A percentile compares a stretch with the other conserved stretches of the same genome.
These are phyloP conservation scores for Talaromyces nanjingensis DNA, from an alignment of 495 filamentous ascomycete species.

Conservation along the genomic window DNA sequence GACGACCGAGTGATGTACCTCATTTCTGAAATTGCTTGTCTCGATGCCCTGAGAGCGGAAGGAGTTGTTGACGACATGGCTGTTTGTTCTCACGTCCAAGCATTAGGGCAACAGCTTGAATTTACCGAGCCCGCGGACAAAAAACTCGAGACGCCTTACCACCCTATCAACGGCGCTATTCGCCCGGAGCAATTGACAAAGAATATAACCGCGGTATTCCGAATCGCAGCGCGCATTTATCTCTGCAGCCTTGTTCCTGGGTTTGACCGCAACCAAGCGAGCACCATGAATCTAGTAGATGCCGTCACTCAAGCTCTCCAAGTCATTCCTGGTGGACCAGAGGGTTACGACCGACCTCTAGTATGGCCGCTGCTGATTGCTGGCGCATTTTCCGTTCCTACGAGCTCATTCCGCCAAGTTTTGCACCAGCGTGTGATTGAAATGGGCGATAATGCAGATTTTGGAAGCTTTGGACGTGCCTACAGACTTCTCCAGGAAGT, in stretches of 20 bases:
- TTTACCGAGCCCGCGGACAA: slow-evolving; percentile 59
- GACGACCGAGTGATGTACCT: slow-evolving; percentile 97
- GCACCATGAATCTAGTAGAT: slow-evolving; percentile 65
- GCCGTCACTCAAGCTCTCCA: slow-evolving; percentile 64
- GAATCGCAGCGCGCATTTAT: slow-evolving; percentile 88
- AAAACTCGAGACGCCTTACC: slow-evolving; percentile 45
- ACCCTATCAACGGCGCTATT: slow-evolving; percentile 59
- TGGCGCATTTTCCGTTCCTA: slow-evolving; percentile 62
- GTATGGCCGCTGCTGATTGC: slow-evolving; percentile 89
- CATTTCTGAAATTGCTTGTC: slow-evolving; percentile 93
- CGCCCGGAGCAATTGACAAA: slow-evolving; percentile 72
- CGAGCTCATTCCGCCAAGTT: slow-evolving; percentile 66
- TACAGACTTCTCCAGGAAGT: slow-evolving; percentile 70
- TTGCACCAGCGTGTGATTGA: slow-evolving; percentile 63
- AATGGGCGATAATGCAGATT: slow-evolving; percentile 66
- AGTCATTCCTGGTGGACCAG: slow-evolving; percentile 70
- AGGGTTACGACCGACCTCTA: slow-evolving; percentile 83
- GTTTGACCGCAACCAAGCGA: slow-evolving; percentile 62
- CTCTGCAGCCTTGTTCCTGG: slow-evolving; percentile 89
- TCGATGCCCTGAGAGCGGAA: slow-evolving; percentile 79
- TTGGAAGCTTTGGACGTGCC: slow-evolving; percentile 84
- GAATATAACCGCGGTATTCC: slow-evolving; percentile 86
- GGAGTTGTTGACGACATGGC: slow-evolving; percentile 71
- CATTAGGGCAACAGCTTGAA: slow-evolving; percentile 75
- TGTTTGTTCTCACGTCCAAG: slow-evolving; percentile 76